Percentiles rank a stretch among this genome's conserved stretches.
These are phyloP conservation scores for Fusarium bulbicola DNA, from an alignment of 2,329 filamentous ascomycete genomes.

Conservation along the genomic window DNA sequence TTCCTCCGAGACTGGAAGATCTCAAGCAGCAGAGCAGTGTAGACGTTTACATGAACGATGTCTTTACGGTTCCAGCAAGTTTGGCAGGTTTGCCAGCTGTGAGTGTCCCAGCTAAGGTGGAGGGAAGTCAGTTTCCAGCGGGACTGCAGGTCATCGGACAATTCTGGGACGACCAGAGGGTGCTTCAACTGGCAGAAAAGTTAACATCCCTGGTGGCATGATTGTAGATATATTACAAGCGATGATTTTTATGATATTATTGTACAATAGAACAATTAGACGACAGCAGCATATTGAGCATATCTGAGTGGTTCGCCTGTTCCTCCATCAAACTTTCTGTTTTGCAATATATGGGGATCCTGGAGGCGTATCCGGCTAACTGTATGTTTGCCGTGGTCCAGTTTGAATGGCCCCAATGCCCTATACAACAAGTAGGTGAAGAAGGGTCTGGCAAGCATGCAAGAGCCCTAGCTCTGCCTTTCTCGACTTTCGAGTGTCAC, in stretches of 20 bases:
- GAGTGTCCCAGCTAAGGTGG: slow-evolving; percentile 70
- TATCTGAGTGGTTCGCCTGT: background rate
- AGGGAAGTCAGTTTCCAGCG: slow-evolving; percentile 47
- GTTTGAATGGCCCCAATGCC: background rate
- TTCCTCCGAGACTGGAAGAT: slow-evolving; percentile 71
- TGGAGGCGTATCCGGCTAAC: background rate
- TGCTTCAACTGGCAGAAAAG: slow-evolving; percentile 66
- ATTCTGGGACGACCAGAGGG: slow-evolving; percentile 75
- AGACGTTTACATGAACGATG: slow-evolving; percentile 90
- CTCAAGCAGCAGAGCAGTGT: slow-evolving; percentile 66
- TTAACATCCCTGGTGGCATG: slow-evolving; percentile 47
- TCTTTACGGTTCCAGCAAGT: slow-evolving; percentile 95
- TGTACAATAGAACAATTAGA: slow-evolving; percentile 29
- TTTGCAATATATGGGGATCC: background rate
- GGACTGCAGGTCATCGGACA: slow-evolving; percentile 85
- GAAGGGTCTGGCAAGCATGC: background rate
- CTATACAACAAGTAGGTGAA: background rate
- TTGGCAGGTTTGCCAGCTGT: slow-evolving; percentile 90
- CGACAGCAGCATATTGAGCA: background rate
- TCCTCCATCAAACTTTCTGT: background rate
- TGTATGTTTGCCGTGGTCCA: background rate
- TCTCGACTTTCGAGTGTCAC: background rate
- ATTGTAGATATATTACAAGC: slow-evolving; percentile 10
- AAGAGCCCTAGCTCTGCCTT: background rate
- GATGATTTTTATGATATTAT: slow-evolving; percentile 22